These are phyloP conservation scores for Elongisporangium anandrum DNA, from an alignment of 352 stramenopile genomes.

Conservation along the genomic window DNA sequence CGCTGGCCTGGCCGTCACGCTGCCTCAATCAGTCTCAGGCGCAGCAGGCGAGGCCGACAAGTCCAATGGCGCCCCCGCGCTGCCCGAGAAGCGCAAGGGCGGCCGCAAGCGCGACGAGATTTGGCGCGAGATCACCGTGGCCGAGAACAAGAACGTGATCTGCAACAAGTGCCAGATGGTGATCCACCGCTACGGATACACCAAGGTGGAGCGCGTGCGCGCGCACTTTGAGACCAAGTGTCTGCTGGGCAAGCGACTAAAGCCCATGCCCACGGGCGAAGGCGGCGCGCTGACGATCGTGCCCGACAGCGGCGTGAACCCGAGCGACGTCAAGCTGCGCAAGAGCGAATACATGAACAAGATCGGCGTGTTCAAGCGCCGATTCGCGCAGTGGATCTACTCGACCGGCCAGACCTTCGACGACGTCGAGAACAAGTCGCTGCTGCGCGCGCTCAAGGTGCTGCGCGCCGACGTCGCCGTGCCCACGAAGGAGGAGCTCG, in stretches of 20 bases:
- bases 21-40: neutral
- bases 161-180: conserved; percentile 62
- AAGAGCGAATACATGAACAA: conserved; percentile 36
- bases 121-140: conserved; percentile 55
- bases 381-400: conserved; percentile 62
- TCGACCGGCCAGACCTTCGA: conserved; percentile 49
- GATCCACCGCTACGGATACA: conserved; percentile 63
- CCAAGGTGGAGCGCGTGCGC: conserved; percentile 71
- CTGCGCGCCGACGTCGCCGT: conserved; percentile 35
- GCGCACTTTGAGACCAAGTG: conserved; percentile 68
- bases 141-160: conserved; percentile 51
- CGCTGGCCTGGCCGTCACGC: neutral
- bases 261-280: conserved; percentile 4
- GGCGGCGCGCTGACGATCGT: conserved; percentile 2
- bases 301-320: neutral
- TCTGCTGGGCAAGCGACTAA: conserved; percentile 17
- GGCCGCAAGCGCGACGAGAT: conserved; percentile 49
- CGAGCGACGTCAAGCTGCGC: conserved; percentile 2
- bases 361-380: conserved; percentile 54
- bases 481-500: conserved; percentile 48
- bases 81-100: conserved; percentile 41
- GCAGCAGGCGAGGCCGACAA: neutral
- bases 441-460: conserved; percentile 35
- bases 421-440: conserved; percentile 32
- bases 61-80: neutral